Evolutionary conservation across 1,139 yeast species (phyloP).

Genomic region (Debaryomycetaceae sp.): DNA sequence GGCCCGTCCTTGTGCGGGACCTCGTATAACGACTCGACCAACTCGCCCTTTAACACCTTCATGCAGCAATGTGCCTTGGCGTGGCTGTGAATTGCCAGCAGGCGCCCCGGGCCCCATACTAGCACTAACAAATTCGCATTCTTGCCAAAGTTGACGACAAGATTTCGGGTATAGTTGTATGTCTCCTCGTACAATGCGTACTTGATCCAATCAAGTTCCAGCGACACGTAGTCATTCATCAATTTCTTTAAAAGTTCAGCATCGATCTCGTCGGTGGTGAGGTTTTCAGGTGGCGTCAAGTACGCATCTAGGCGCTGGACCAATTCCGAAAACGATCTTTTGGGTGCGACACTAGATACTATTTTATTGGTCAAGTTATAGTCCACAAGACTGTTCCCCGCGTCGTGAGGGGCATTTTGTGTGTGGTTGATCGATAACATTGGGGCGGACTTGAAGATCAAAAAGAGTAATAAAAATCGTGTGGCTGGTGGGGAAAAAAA

Average conservation of each 20-base stretch:
- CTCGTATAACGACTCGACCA: slow-evolving; percentile 49
- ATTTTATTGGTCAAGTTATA: slow-evolving; percentile 4
- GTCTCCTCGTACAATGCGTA: slow-evolving; percentile 47
- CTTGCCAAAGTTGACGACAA: slow-evolving; percentile 54
- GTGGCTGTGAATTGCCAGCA: slow-evolving; percentile 66
- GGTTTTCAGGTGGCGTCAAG: slow-evolving; percentile 27
- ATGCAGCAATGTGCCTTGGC: slow-evolving; percentile 65
- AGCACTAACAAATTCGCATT: slow-evolving; percentile 59
- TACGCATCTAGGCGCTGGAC: slow-evolving; percentile 19
- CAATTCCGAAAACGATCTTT: slow-evolving; percentile 7
- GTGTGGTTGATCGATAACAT: slow-evolving; percentile 5
- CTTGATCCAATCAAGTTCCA: slow-evolving; percentile 45
- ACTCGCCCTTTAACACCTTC: slow-evolving; percentile 53
- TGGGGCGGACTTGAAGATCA: too few species aligned
- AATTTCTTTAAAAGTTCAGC: slow-evolving; percentile 31
- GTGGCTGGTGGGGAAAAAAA: too few species aligned
- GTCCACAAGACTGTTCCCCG: slow-evolving; percentile 1
- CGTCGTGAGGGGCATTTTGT: slow-evolving; percentile 11
- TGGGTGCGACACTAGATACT: slow-evolving; percentile 1
- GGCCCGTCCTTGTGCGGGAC: slow-evolving; percentile 16
- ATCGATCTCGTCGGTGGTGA: slow-evolving; percentile 44
- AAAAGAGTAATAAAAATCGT: too few species aligned
- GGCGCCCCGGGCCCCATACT: slow-evolving; percentile 65
- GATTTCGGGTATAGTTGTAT: slow-evolving; percentile 48
- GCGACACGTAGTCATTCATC: slow-evolving; percentile 40